These are phyloP conservation scores for Penicillium ucsense DNA, from an alignment of 495 filamentous ascomycete genomes.

Conservation along the genomic window DNA sequence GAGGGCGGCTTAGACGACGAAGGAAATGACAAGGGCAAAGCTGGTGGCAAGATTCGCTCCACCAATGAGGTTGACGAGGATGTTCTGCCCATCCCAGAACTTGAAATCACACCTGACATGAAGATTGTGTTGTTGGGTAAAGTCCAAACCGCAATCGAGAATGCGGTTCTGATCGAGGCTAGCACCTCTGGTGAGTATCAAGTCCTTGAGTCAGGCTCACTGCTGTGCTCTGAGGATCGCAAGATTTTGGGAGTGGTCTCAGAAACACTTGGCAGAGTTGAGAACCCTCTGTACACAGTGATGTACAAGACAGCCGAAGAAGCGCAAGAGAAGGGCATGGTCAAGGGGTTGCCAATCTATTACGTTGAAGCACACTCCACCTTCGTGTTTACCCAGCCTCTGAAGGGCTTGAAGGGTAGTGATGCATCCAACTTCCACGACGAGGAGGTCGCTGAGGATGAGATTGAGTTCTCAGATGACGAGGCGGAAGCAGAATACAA, in stretches of 20 bases:
- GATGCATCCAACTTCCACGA: constrained; percentile 93
- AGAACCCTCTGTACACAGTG: constrained; percentile 73
- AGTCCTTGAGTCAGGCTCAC: constrained; percentile 72
- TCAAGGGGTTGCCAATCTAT: constrained; percentile 56
- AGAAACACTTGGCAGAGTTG: constrained; percentile 74
- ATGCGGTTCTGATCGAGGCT: constrained; percentile 67
- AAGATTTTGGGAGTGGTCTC: constrained; percentile 66
- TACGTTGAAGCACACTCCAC: constrained; percentile 67
- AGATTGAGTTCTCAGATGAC: constrained; percentile 92
- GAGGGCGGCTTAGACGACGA: constrained; percentile 66
- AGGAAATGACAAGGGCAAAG: constrained; percentile 41
- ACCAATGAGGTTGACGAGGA: constrained; percentile 66
- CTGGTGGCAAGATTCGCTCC: constrained; percentile 46
- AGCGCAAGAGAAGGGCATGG: constrained; percentile 54
- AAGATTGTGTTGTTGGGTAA: constrained; percentile 62
- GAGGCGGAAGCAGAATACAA: constrained; percentile 84
- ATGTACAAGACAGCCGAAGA: constrained; percentile 57
- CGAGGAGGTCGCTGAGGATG: constrained; percentile 77
- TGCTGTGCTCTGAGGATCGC: constrained; percentile 71
- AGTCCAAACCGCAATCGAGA: constrained; percentile 65
- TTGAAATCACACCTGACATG: constrained; percentile 65
- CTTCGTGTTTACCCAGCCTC: constrained; percentile 72
- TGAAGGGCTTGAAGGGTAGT: constrained; percentile 69
- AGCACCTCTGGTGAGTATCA: constrained; percentile 68
- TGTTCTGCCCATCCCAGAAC: constrained; percentile 59